A percentile compares a stretch with the other conserved stretches of the same genome.
phyloP scores from a whole-genome alignment of 768 basidiomycete genomes.

The Kwoniella heveanensis region DNA sequence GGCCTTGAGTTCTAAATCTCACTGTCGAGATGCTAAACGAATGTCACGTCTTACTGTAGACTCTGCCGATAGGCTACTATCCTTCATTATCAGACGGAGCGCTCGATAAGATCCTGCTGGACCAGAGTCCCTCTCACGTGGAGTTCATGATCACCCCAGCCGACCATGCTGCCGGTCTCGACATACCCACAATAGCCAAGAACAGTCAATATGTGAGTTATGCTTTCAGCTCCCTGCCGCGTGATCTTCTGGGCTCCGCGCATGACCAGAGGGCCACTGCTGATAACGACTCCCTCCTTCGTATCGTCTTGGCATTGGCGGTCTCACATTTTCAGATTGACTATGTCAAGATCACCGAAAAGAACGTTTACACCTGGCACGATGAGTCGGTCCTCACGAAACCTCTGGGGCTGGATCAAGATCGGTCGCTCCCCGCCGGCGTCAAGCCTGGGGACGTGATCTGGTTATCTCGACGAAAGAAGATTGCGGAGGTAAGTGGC shows the following conservation, averaged over 20 bases:
- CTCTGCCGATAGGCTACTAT: constrained; percentile 55
- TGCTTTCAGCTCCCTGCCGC: neutral
- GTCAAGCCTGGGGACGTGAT: constrained; percentile 53
- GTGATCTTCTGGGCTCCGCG: too few relatives aligned
- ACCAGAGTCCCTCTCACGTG: constrained; percentile 49
- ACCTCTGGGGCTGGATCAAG: constrained; percentile 40
- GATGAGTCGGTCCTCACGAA: constrained; percentile 42
- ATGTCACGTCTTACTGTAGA: constrained; percentile 36
- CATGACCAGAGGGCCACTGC: too few relatives aligned
- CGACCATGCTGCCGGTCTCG: constrained; percentile 35
- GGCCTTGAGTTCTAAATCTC: too few relatives aligned
- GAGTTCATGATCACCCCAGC: constrained; percentile 54
- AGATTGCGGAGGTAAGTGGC: constrained; percentile 51
- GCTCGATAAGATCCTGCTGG: constrained; percentile 51
- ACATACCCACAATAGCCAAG: constrained; percentile 29
- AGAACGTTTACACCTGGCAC: constrained; percentile 48
- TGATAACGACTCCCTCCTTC: too few relatives aligned
- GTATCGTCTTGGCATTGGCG: neutral
- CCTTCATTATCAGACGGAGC: constrained; percentile 50
- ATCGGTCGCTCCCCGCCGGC: constrained; percentile 38
- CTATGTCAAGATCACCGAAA: constrained; percentile 44
- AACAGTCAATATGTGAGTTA: constrained; percentile 37
- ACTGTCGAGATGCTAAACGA: too few relatives aligned
- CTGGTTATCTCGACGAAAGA: constrained; percentile 54
- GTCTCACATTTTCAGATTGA: too few relatives aligned